These are phyloP conservation scores for Amylostereum areolatum DNA, from an alignment of 1,284 basidiomycete species.

Conservation along the genomic window DNA sequence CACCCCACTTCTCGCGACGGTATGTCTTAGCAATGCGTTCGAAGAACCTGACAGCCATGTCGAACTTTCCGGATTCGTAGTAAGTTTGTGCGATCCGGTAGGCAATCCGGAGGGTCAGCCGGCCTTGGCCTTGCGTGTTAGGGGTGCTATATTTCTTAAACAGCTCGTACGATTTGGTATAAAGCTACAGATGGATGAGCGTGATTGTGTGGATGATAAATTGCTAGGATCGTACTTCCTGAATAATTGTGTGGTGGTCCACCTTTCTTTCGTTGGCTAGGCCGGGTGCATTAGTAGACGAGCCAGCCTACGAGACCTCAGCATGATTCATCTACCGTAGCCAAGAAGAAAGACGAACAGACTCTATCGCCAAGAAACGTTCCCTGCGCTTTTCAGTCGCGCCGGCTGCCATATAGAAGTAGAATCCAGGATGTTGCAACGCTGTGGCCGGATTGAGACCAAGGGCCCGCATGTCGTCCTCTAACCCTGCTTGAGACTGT, in stretches of 20 bases:
- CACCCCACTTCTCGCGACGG: conserved; percentile 72
- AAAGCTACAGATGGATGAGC: conserved; percentile 48
- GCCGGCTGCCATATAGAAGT: conserved; percentile 83
- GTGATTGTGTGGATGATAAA: not conserved
- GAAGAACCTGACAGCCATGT: conserved; percentile 86
- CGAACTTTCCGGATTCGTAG: conserved; percentile 68
- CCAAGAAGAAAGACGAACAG: conserved; percentile 28
- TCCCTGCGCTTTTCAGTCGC: conserved; percentile 74
- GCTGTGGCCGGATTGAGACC: conserved; percentile 68
- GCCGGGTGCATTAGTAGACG: conserved; percentile 41
- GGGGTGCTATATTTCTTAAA: conserved; percentile 70
- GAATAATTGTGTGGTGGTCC: conserved; percentile 73
- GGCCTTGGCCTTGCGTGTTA: conserved; percentile 46
- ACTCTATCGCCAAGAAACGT: conserved; percentile 57
- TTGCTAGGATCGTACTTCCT: conserved; percentile 56
- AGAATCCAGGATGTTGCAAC: conserved; percentile 85
- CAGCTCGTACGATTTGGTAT: conserved; percentile 85
- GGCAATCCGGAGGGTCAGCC: conserved; percentile 81
- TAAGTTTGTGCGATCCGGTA: conserved; percentile 84
- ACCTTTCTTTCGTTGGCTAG: conserved; percentile 86
- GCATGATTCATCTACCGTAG: not conserved
- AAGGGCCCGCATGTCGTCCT: conserved; percentile 46
- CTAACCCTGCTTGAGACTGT: conserved; percentile 22
- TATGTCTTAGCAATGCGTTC: conserved; percentile 84
- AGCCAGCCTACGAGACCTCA: conserved; percentile 9